phyloP scores from a whole-genome alignment of 805 yeast species.

The Zygotorulaspora chibaensis region DNA sequence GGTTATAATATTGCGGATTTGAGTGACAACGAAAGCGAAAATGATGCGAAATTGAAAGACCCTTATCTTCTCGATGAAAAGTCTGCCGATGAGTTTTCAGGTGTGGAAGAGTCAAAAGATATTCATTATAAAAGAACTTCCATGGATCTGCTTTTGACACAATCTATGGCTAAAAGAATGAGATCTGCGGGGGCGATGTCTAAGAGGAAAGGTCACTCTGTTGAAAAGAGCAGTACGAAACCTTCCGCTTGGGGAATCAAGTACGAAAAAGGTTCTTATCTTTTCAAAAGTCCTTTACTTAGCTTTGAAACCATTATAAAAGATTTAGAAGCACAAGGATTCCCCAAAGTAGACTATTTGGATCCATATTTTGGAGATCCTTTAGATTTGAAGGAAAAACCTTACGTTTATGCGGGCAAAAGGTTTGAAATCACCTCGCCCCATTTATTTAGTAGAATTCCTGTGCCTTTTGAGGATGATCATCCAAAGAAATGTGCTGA shows the following conservation, averaged over 20 bases:
- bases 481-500: constrained; percentile 6
- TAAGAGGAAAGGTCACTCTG: not conserved
- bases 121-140: constrained; percentile 8
- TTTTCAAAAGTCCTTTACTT: constrained; percentile 22
- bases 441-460: constrained; percentile 34
- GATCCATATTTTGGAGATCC: constrained; percentile 61
- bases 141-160: constrained; percentile 23
- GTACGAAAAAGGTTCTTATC: constrained; percentile 4
- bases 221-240: constrained; percentile 1
- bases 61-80: not conserved
- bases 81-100: not conserved
- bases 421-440: constrained; percentile 47
- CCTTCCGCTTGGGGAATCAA: constrained; percentile 3
- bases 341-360: constrained; percentile 49
- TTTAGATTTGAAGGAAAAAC: constrained; percentile 47
- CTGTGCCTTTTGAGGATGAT: constrained; percentile 25
- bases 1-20: constrained; percentile 5
- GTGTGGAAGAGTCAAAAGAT: not conserved
- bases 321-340: constrained; percentile 46
- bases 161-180: constrained; percentile 17
- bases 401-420: constrained; percentile 66
- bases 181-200: constrained; percentile 7
- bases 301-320: constrained; percentile 35
- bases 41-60: constrained; percentile 11
- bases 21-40: constrained; percentile 14